These are phyloP conservation scores for Cyclostephanos tholiformis DNA, from an alignment of 108 stramenopile genomes.

Conservation along the genomic window DNA sequence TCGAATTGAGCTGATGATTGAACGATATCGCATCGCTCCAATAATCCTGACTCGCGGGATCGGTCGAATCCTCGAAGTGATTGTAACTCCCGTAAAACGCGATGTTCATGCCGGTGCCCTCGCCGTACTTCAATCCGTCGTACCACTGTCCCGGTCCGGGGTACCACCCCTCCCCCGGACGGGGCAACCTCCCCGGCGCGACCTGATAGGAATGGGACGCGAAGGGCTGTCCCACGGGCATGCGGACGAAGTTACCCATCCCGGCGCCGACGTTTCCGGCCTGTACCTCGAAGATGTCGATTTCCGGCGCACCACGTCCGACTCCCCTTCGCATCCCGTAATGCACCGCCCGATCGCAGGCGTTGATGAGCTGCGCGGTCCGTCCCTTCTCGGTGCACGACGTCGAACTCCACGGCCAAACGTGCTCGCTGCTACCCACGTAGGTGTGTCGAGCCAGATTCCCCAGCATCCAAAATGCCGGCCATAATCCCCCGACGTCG, in stretches of 20 bases:
- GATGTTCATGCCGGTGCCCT: constrained; percentile 85
- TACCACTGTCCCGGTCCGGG: constrained; percentile 94
- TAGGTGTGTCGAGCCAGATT: constrained; percentile 96
- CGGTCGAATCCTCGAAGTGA: constrained; percentile 71
- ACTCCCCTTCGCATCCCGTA: constrained; percentile 77
- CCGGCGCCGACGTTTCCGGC: constrained; percentile 72
- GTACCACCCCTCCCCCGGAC: constrained; percentile 87
- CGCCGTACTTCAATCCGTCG: constrained; percentile 79
- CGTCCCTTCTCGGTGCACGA: constrained; percentile 64
- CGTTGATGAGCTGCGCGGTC: constrained; percentile 70
- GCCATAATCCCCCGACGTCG: constrained; percentile 94
- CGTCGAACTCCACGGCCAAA: constrained; percentile 87
- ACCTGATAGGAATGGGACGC: constrained; percentile 84
- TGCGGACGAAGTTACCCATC: constrained; percentile 60
- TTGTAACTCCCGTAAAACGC: constrained; percentile 94
- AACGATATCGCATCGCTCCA: constrained; percentile 94
- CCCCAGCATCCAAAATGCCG: constrained; percentile 97
- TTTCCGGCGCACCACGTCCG: constrained; percentile 98
- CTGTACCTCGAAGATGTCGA: constrained; percentile 95
- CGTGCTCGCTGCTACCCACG: constrained; percentile 85
- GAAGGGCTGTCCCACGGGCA: constrained; percentile 89
- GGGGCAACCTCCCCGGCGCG: constrained; percentile 77
- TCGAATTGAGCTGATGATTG: constrained; percentile 77
- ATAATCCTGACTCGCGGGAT: constrained; percentile 79
- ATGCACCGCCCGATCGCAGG: constrained; percentile 82